Percentiles rank a stretch among this genome's conserved stretches.
Conservation (phyloP, 768 basidiomycete species). For the Trametes sanguinea region DNA sequence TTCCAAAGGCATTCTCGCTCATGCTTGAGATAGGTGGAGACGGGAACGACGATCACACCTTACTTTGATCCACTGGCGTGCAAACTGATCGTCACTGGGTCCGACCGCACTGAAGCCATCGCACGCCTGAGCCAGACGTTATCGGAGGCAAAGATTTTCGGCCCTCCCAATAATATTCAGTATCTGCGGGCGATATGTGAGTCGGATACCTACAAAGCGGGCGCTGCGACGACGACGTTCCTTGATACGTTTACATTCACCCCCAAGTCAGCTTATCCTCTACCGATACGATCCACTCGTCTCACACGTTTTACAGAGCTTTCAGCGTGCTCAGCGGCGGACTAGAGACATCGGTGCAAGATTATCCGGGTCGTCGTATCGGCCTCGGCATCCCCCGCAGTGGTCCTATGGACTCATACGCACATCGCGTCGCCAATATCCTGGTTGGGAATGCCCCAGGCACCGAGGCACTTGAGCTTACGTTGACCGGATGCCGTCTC, state of each 20-base stretch:
- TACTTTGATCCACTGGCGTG: slow-evolving; percentile 60
- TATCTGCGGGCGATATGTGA: slow-evolving; percentile 50
- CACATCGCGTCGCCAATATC: slow-evolving; percentile 57
- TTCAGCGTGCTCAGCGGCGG: slow-evolving; percentile 58
- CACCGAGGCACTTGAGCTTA: slow-evolving; percentile 58
- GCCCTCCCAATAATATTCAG: slow-evolving; percentile 61
- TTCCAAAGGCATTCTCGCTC: background rate
- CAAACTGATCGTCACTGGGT: slow-evolving; percentile 59
- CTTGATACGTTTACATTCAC: slow-evolving; percentile 45
- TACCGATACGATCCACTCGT: background rate
- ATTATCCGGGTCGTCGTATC: slow-evolving; percentile 53
- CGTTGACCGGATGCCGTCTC: slow-evolving; percentile 48
- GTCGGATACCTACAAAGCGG: slow-evolving; percentile 41
- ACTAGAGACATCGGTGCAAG: slow-evolving; percentile 59
- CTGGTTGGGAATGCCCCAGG: slow-evolving; percentile 54
- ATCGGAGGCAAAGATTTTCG: slow-evolving; percentile 44
- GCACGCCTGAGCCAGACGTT: slow-evolving; percentile 44
- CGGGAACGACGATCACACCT: slow-evolving; percentile 51
- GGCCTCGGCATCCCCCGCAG: slow-evolving; percentile 62
- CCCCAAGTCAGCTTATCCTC: slow-evolving; percentile 36
- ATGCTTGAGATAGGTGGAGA: slow-evolving; percentile 26
- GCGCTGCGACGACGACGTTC: slow-evolving; percentile 51
- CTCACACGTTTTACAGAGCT: slow-evolving; percentile 34
- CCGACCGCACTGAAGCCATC: slow-evolving; percentile 48
- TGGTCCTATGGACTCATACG: slow-evolving; percentile 64